Evolutionary conservation across 371 early-diverging fungal species (phyloP), one percentile per base, ranked within the genome.

Genomic region (Blastocladiella emersonii): DNA sequence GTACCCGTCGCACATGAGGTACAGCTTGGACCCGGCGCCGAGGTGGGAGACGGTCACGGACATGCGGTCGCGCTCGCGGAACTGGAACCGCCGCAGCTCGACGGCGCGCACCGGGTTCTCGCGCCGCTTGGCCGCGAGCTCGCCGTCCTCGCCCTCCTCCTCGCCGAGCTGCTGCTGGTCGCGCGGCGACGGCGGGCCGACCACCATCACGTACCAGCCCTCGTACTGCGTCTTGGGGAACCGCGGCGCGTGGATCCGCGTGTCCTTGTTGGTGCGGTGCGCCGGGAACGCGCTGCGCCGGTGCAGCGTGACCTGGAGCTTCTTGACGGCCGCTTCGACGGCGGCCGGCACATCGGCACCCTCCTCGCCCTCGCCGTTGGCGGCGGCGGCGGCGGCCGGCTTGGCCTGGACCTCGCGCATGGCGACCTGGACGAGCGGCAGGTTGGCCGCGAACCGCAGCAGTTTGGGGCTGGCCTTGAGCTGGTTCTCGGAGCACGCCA

Each of bases 151-250:
- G 93, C 61, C 0, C 84, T 89, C 57, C 90, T 62, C 41, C 93
- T 68, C 61, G n/a, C n/a, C n/a, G n/a, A n/a, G n/a, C n/a, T n/a
- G n/a, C n/a, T 85, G 87, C 61, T 86, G 82, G 3, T 65, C 73
- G 4, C 19, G 3, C 3, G 3, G 19, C 8, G 19, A 12, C 7
- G 70, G 78, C 0, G 76, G 70, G 61, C 89, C 81, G 10, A 85
- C 91, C 12, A 94, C 70, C 10, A 91, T 77, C 1, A 89, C 64
- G 88, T 89, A 93, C 90, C 92, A 93, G 0, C 89, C 85, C 67
- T 96, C 95, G 66, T 83, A 85, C 68, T 95, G 95, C 4, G 84
- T 75, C 69, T 96, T 95, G 12, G 92, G 89, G 68, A 93, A 94
- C 63, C 72, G 71, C 6, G 92, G 90, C 17, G 86, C 74, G 66